Evolutionary conservation across 1,139 yeast species (phyloP), one percentile per base, ranked within the genome.

Genomic region (Magnusiomyces fungicola): DNA sequence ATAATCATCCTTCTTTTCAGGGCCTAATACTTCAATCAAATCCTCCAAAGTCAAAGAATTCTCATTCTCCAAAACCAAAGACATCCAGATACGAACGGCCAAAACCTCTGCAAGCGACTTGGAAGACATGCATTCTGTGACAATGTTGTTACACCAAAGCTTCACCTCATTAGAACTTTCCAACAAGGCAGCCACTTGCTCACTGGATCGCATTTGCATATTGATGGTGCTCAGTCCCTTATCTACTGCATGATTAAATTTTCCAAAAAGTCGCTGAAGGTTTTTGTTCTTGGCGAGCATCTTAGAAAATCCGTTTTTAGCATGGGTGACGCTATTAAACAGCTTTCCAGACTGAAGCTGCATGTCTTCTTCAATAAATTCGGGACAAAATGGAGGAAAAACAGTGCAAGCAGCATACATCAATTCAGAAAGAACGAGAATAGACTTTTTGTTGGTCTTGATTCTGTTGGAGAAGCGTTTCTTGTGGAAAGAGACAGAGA

Each of bases 401-500:
- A 66, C 66, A n/a, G 55, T 43, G 54, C 65, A 66, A 0, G 74
- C 61, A 9, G 65, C 65, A 14, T 61, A 58, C 21, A 70, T 60
- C 47, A 70, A 56, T 37, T 62, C 60, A 5, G 67, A 56, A 16
- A 70, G 56, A 18, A 65, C 59, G 16, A 57, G 48, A 34, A 66
- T 58, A 21, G 67, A 56, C 55, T 61, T 62, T 54, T 70, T 70
- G 58, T 69, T 68, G 47, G 56, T 61, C 52, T 63, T 62, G 54
- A 70, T 70, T 23, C 73, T 62, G 45, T 55, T 47, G 3, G 73
- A 66, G 57, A 70, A 68, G 39, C 72, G 64, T 10, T 71, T 69
- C 52, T 63, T 60, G 60, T 70, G 74, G 62, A 68, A 70, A 22
- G 66, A 65, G n/a, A 71, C 69, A 3, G 73, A 69, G 52, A 70